phyloP scores from a whole-genome alignment of 2,329 filamentous ascomycete genomes.

The Neonectria magnoliae region DNA sequence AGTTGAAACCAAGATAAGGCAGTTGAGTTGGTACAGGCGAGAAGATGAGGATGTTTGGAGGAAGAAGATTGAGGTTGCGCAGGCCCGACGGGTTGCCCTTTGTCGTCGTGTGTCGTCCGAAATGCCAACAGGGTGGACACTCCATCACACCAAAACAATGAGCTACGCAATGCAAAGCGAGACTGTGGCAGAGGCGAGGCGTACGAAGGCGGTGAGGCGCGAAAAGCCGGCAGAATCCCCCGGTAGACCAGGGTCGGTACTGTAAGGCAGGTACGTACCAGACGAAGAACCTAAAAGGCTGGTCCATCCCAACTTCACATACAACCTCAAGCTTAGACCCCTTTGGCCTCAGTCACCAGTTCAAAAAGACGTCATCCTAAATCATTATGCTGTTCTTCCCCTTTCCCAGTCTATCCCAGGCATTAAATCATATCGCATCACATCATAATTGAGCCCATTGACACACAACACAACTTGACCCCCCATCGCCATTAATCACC shows the following conservation, averaged over 20 bases:
- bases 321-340: background rate
- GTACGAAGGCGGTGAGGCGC: conserved; percentile 36
- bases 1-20: background rate
- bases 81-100: conserved; percentile 11
- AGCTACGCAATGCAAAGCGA: conserved; percentile 5
- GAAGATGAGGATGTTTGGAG: background rate
- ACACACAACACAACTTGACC: conserved; percentile 10
- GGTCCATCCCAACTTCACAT: too few species aligned
- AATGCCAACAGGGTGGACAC: background rate
- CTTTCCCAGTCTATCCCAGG: conserved; percentile 3
- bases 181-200: conserved; percentile 16
- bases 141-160: conserved; percentile 8
- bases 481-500: background rate
- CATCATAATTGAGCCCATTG: conserved; percentile 16
- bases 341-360: background rate
- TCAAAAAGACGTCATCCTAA: conserved; percentile 7
- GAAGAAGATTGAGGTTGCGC: background rate
- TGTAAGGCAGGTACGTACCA: conserved; percentile 9
- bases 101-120: background rate
- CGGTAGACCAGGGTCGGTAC: background rate
- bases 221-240: conserved; percentile 36
- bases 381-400: background rate
- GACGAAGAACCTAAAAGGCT: too few species aligned
- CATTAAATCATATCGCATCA: conserved; percentile 7
- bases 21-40: background rate